Percentiles rank a stretch among this genome's conserved stretches.
Evolutionary conservation across 306 rosid genomes (phyloP).

Genomic region (Benincasa hispida): DNA sequence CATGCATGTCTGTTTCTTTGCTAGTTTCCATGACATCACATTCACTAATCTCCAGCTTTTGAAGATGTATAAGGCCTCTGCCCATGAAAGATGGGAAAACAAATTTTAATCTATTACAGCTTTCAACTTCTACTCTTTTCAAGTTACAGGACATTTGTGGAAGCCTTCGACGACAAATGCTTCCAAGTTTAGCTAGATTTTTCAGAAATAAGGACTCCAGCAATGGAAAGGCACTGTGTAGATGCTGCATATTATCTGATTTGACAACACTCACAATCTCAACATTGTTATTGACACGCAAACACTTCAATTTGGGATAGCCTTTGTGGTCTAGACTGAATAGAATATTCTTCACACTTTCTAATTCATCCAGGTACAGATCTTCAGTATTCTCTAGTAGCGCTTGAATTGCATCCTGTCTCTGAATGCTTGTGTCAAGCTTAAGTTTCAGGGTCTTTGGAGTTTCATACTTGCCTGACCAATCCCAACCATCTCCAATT

Average conservation of each 20-base stretch:
- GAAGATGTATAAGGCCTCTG: constrained; percentile 7
- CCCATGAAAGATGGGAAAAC: constrained; percentile 5
- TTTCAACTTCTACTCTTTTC: constrained; percentile 11
- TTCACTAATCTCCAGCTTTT: constrained; percentile 21
- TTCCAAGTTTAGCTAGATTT: neutral
- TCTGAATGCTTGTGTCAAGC: constrained; percentile 10
- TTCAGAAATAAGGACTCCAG: constrained; percentile 16
- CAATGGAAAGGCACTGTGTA: constrained; percentile 6
- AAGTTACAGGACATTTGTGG: constrained; percentile 13
- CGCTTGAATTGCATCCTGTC: constrained; percentile 13
- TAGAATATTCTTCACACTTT: constrained; percentile 20
- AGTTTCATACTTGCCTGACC: constrained; percentile 11
- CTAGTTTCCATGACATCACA: constrained; percentile 9
- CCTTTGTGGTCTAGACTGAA: constrained; percentile 19
- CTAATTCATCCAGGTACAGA: constrained; percentile 26
- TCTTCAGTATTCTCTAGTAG: constrained; percentile 22
- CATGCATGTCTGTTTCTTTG: neutral
- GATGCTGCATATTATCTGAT: neutral
- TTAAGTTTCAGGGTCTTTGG: constrained; percentile 12
- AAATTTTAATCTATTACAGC: constrained; percentile 3
- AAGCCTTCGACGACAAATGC: constrained; percentile 9
- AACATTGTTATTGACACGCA: constrained; percentile 18
- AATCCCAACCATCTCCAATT: constrained; percentile 17
- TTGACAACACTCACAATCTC: constrained; percentile 14
- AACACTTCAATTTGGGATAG: constrained; percentile 24